Base-by-base conservation (phyloP, 1,284 basidiomycete genomes). In the Cryptococcus jaspeensis region DNA sequence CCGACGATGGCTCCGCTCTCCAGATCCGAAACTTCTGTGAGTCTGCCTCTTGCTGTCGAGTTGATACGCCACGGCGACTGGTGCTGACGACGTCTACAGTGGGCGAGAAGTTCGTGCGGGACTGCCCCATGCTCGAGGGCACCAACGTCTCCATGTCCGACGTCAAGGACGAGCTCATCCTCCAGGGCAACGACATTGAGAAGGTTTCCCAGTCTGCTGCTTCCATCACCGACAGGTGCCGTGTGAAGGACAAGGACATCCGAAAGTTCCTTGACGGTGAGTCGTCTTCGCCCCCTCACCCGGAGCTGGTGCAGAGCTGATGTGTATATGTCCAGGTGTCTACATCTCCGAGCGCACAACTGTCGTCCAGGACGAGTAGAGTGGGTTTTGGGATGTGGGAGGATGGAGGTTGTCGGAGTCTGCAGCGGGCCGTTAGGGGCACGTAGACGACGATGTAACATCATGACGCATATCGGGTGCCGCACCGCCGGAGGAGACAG, bases 11-110 rank as follows among this genome's bases (percentile, higher is more conserved):
- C 58, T 77, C 77, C 55, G 82, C 87, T 53, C 80, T 97, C 59
- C 95, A 99, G 81, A 99, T 99, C 82, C 88, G 97, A 73, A 99
- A 99, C 84, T 99, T 98, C 84, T 83, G 94, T 69, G 90, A 92
- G 84, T 70, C 20, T 9, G 15, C 3, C 37, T 40, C n/a, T 13
- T 16, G 20, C 39, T 16, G n/a, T 22, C 13, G 18, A 9, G 20
- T 4, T 18, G n/a, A 23, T 20, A 25, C 28, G 18, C 35, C 28
- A 39, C 38, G 40, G 43, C 20, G 16, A n/a, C n/a, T 22, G n/a
- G 28, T 3, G 3, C 6, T 44, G 46, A 2, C 28, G 20, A 12
- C n/a, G 4, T 25, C 28, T 35, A 2, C 47, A 73, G 71, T 78
- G 65, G 78, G 79, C 56, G 79, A 80, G 74, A 80, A 95, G 90